A percentile compares a stretch with the other conserved stretches of the same genome.
Conservation (phyloP, 2,329 filamentous ascomycete genomes). For the Coniochaeta sp. region DNA sequence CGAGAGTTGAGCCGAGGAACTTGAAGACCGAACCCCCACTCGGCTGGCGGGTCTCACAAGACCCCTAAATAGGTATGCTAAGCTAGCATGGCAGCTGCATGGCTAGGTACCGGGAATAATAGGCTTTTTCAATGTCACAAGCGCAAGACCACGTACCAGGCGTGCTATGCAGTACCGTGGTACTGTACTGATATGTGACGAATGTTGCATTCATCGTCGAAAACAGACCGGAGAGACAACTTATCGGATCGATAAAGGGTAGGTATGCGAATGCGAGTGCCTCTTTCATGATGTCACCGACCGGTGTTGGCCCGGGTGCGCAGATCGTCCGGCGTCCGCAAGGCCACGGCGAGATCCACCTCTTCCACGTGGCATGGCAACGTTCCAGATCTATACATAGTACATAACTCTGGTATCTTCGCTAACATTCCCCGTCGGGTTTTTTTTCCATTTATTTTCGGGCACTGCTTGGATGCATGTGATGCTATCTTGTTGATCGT, state of each 20-base stretch:
- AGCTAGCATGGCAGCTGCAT: too few relatives aligned
- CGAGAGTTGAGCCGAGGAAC: not conserved
- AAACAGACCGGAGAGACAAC: too few relatives aligned
- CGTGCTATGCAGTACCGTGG: too few relatives aligned
- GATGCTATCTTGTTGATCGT: not conserved
- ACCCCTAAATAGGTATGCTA: not conserved
- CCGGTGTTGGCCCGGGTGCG: not conserved
- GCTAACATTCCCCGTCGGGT: not conserved
- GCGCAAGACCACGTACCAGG: not conserved
- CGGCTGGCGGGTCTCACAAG: not conserved
- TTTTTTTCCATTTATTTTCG: not conserved
- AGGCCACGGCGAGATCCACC: not conserved
- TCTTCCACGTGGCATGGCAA: not conserved
- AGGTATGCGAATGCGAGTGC: too few relatives aligned
- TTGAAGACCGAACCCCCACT: not conserved
- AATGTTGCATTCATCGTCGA: not conserved
- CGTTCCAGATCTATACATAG: not conserved
- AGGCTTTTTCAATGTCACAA: not conserved
- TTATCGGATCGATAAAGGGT: too few relatives aligned
- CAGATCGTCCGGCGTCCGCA: not conserved
- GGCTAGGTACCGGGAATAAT: too few relatives aligned
- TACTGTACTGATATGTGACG: not conserved
- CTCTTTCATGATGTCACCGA: not conserved
- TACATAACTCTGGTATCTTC: not conserved
- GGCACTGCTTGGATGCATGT: not conserved